Evolutionary conservation across 352 stramenopile genomes (phyloP).

Genomic region (Phytophthora uliginosa): DNA sequence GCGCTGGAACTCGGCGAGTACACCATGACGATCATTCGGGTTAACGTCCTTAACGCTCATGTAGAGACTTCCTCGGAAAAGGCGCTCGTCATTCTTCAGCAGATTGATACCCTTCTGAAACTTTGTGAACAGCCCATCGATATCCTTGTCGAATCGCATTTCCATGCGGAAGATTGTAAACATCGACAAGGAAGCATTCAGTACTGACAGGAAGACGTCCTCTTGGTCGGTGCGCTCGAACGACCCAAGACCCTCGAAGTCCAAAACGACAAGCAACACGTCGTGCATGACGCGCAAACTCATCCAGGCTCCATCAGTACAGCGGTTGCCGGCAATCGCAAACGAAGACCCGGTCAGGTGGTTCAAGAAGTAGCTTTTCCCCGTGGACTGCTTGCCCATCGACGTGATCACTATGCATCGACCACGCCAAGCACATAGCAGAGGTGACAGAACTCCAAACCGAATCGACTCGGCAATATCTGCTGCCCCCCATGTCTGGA

Average conservation of each 20-base stretch:
- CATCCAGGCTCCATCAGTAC: constrained; percentile 80
- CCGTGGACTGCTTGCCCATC: constrained; percentile 82
- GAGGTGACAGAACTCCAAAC: constrained; percentile 56
- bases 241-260: constrained; percentile 83
- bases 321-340: constrained; percentile 68
- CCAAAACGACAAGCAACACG: constrained; percentile 74
- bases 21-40: constrained; percentile 59
- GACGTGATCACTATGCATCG: constrained; percentile 64
- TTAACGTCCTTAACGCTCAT: constrained; percentile 87
- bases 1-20: constrained; percentile 57
- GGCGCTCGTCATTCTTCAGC: constrained; percentile 63
- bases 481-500: constrained; percentile 31
- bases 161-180: constrained; percentile 84
- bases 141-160: constrained; percentile 84
- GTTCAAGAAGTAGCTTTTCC: constrained; percentile 86
- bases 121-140: constrained; percentile 70
- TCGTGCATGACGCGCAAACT: constrained; percentile 50
- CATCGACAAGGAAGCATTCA: constrained; percentile 78
- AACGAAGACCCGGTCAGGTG: constrained; percentile 82
- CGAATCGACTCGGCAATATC: constrained; percentile 63
- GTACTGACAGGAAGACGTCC: constrained; percentile 77
- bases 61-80: constrained; percentile 72
- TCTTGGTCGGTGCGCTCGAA: constrained; percentile 83
- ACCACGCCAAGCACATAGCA: constrained; percentile 50
- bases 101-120: constrained; percentile 79